phyloP scores from a whole-genome alignment of 352 stramenopile species.

The Globisporangium radiosum region DNA sequence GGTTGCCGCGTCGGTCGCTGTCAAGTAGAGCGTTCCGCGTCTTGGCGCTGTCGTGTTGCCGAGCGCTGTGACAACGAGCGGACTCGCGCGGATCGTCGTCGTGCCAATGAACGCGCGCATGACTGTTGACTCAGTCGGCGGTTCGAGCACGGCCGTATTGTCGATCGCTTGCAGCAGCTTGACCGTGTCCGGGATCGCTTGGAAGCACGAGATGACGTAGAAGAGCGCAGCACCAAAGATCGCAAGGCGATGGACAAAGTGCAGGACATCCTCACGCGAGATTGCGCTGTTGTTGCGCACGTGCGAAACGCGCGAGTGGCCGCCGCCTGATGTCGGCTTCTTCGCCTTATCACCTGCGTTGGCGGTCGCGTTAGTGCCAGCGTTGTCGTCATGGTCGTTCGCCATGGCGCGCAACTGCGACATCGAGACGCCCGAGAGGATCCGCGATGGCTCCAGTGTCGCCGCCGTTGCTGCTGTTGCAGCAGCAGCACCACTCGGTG shows the following conservation, averaged over 20 bases:
- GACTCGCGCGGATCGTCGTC: conserved; percentile 23
- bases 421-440: background rate
- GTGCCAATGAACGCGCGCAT: conserved; percentile 13
- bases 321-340: background rate
- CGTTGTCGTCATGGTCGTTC: background rate
- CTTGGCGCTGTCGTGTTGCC: conserved; percentile 16
- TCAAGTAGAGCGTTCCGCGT: conserved; percentile 23
- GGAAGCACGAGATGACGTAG: conserved; percentile 11
- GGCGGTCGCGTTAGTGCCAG: background rate
- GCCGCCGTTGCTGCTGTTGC: background rate
- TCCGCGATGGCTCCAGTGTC: background rate
- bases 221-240: conserved; percentile 6
- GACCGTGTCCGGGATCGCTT: conserved; percentile 5
- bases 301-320: background rate
- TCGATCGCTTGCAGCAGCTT: conserved; percentile 8
- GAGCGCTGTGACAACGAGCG: conserved; percentile 19
- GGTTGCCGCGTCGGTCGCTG: background rate
- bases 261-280: conserved; percentile 4
- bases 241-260: conserved; percentile 10
- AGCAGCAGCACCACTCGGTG: too few relatives aligned
- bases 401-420: background rate
- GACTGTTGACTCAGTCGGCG: conserved; percentile 6
- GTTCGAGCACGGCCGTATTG: conserved; percentile 2
- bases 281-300: background rate
- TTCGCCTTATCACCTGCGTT: background rate